Base-by-base conservation (phyloP, 495 filamentous ascomycete genomes). In the Choiromyces venosus region DNA sequence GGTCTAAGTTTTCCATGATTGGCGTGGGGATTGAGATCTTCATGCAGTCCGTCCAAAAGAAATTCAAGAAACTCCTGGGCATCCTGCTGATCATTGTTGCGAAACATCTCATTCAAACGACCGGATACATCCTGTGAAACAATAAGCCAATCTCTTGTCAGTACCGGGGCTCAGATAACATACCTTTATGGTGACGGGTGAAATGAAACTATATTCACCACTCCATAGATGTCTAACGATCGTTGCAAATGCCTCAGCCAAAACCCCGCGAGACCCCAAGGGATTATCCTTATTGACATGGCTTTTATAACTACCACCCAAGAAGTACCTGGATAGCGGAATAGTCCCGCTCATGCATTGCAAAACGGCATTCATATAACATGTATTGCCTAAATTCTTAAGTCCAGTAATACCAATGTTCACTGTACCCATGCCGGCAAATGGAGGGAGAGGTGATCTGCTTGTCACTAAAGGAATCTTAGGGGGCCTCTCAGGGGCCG, bases 321-420 rank as follows among this genome's bases (percentile, higher is more conserved):
- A 40, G 76, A 97, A 89, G 71, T 92, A 91, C 38, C 88, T 84
- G 38, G 88, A 86, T 72, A 99, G 85, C 33, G 88, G 87, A 33
- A 88, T 84, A 1, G 92, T 95, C 4, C 90, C 90, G 73, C 91
- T 90, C 70, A 98, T 83, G 73, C 89, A 91, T 81, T 99, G 95
- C 19, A 99, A 83, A 5, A 89, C 90, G 19, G 91, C 88, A 83
- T 97, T 97, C 87, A 94, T 93, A 80, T 95, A 99, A 82, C 95
- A 99, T 9, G 89, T 92, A 16, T 91, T 89, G 14, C 91, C 89
- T 36, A 91, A 89, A 78, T 97, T 97, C 56, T 87, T 81, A 10
- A 98, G 86, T 1, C 95, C 96, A 5, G 92, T 94, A 52, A 75
- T 79, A 16, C 80, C 80, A 72, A 79, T 74, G 66, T 70, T 74